These are phyloP conservation scores for Amoeboradix gromovi DNA, from an alignment of 371 early-diverging fungal genomes.

Conservation along the genomic window DNA sequence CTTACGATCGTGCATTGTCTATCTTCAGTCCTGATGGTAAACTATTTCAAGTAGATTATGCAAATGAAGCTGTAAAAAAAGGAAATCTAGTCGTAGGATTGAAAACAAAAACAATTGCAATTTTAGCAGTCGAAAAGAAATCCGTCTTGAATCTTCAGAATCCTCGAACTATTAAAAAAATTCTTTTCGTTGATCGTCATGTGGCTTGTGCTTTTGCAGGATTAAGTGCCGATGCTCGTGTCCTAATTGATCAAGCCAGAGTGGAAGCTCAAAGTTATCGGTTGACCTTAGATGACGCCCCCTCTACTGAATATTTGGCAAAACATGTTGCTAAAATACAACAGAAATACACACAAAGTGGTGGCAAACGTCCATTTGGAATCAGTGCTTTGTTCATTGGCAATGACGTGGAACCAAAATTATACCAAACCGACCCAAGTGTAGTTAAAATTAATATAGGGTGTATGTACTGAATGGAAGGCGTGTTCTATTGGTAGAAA, in stretches of 20 bases:
- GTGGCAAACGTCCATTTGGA: conserved; percentile 93
- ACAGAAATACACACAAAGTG: conserved; percentile 94
- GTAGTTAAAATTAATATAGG: too few relatives aligned
- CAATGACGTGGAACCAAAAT: conserved; percentile 66
- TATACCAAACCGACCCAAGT: conserved; percentile 93
- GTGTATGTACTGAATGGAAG: conserved; percentile 94
- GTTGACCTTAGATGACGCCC: conserved; percentile 52
- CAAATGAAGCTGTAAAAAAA: conserved; percentile 95
- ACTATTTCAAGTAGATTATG: conserved; percentile 96
- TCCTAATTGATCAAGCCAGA: conserved; percentile 66
- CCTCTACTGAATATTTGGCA: conserved; percentile 77
- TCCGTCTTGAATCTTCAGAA: conserved; percentile 71
- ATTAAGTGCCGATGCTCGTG: conserved; percentile 87
- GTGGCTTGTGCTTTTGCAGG: conserved; percentile 93
- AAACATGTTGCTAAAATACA: conserved; percentile 77
- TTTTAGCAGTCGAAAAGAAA: conserved; percentile 90
- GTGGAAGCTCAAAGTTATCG: conserved; percentile 64
- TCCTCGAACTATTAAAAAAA: conserved; percentile 80
- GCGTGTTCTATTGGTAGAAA: conserved; percentile 91
- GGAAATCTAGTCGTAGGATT: conserved; percentile 91
- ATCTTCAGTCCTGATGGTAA: conserved; percentile 96
- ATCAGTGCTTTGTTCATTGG: conserved; percentile 93
- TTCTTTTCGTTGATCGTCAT: conserved; percentile 25
- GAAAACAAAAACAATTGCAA: conserved; percentile 64
- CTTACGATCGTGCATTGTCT: conserved; percentile 90